Base-by-base conservation (phyloP, 2,329 filamentous ascomycete genomes). In the Emergomyces orientalis region DNA sequence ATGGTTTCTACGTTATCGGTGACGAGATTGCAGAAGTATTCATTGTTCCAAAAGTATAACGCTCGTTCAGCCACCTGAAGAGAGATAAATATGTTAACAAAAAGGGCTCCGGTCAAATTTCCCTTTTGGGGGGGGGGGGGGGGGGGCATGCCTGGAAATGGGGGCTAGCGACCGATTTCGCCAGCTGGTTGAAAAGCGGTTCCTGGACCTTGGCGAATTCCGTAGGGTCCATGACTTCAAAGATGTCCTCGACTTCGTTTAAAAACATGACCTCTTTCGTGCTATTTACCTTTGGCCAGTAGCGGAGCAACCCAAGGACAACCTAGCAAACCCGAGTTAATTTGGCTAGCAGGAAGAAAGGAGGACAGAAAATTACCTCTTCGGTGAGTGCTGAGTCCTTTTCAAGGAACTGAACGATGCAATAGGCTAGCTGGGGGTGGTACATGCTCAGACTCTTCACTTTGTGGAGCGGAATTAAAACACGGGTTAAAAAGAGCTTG, bases 401-500 rank as follows among this genome's bases (percentile, higher is more conserved):
- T 75, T 99, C 94, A 64, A 99, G 79, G 75, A 99, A 99, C 74
- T 99, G 94, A 52, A 99, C 94, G 70, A 99, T 99, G 75, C 94
- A 99, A 76, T 99, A 99, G 37, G 94, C 94, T 72, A 99, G 81
- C 75, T 99, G 94, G 60, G 94, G 94, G 75, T 99, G 94, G 73
- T 99, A 99, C 94, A 99, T 97, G 88, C 93, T 97, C 72, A 99
- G 79, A 76, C 93, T 96, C 82, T 97, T 99, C 72, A 95, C 92
- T 77, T 99, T 99, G 82, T 99, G 94, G 67, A 99, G 79, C 37
- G 94, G 94, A 63, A 99, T 85, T 68, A 99, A 80, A 19, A 97
- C 93, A 63, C 94, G 83, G 1, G 94, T 99, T 67, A 99, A 80
- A 81, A 99, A 99, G 34, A 97, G 85, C 79, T 99, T 99, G 80